These are phyloP conservation scores for Paracoccidioides lutzii DNA, from an alignment of 2,329 filamentous ascomycete genomes.

Conservation along the genomic window DNA sequence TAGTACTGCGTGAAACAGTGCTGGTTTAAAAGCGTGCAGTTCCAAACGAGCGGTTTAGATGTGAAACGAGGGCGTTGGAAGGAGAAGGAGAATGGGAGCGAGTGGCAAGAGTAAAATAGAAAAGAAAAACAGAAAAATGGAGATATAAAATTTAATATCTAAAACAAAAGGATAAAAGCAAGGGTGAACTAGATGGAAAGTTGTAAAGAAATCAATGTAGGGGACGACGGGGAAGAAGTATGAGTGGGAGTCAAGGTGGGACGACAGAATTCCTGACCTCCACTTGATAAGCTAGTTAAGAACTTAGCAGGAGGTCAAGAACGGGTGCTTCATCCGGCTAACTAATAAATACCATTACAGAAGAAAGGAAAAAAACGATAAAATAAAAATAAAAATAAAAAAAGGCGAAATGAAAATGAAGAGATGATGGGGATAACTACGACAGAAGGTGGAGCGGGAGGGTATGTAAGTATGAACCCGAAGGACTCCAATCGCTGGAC, in stretches of 20 bases:
- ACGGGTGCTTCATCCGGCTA: not conserved
- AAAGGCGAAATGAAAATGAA: constrained; percentile 2
- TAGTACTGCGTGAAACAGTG: not conserved
- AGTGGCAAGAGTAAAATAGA: not conserved
- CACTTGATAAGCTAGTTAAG: not conserved
- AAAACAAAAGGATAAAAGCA: not conserved
- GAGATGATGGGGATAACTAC: not conserved
- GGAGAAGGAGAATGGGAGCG: not conserved
- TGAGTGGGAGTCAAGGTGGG: not conserved
- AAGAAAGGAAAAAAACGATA: not conserved
- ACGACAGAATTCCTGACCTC: not conserved
- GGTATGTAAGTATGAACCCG: not conserved
- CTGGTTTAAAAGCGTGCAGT: not conserved
- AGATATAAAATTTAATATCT: not conserved
- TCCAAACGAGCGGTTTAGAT: not conserved
- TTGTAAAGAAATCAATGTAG: not conserved
- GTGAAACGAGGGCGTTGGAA: not conserved
- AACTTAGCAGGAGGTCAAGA: not conserved
- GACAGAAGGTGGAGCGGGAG: not conserved
- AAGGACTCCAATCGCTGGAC: not conserved
- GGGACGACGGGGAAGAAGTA: not conserved
- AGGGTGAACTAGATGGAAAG: not conserved
- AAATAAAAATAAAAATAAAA: constrained; percentile 1
- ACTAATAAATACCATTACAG: constrained; percentile 1
- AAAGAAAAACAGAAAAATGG: not conserved